Percentiles rank a stretch among this genome's conserved stretches.
Evolutionary conservation across 2,329 filamentous ascomycete species (phyloP).

Genomic region (Nigrospora osmanthi): DNA sequence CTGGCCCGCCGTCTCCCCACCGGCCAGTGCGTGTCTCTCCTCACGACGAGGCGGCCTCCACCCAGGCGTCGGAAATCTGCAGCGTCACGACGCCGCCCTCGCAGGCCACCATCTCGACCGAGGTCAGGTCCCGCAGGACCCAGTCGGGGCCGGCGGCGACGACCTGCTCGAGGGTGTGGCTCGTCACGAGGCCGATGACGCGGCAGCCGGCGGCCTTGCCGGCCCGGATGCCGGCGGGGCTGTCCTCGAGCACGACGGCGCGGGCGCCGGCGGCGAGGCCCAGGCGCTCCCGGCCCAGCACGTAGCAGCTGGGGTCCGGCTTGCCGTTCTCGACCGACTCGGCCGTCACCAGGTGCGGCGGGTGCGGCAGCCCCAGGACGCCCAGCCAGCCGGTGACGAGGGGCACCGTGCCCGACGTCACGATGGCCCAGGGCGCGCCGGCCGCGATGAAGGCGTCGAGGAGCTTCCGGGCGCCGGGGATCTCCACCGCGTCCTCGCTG

Average conservation of each 20-base stretch:
- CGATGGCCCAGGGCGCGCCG: conserved; percentile 75
- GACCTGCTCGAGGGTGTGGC: conserved; percentile 68
- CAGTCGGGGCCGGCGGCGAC: conserved; percentile 75
- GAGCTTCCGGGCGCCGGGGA: conserved; percentile 71
- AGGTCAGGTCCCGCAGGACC: conserved; percentile 73
- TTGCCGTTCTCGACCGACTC: conserved; percentile 71
- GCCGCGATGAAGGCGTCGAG: conserved; percentile 57
- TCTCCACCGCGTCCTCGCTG: conserved; percentile 72
- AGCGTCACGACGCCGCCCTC: conserved; percentile 54
- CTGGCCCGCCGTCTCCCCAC: background rate
- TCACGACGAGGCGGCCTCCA: background rate
- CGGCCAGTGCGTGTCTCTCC: background rate
- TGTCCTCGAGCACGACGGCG: conserved; percentile 80
- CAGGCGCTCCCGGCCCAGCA: conserved; percentile 57
- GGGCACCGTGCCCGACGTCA: conserved; percentile 62
- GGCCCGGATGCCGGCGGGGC: conserved; percentile 73
- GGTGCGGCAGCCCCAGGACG: conserved; percentile 56
- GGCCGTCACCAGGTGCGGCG: conserved; percentile 62
- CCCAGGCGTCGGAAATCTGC: conserved; percentile 57
- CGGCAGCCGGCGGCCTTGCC: conserved; percentile 82
- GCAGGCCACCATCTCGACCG: conserved; percentile 55
- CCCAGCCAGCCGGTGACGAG: conserved; percentile 68
- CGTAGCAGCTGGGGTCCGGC: conserved; percentile 69
- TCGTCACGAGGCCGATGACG: conserved; percentile 79
- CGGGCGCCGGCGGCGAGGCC: conserved; percentile 38